Evolutionary conservation across 257 asterid genomes (phyloP).

Genomic region (Solanum appendiculatum): DNA sequence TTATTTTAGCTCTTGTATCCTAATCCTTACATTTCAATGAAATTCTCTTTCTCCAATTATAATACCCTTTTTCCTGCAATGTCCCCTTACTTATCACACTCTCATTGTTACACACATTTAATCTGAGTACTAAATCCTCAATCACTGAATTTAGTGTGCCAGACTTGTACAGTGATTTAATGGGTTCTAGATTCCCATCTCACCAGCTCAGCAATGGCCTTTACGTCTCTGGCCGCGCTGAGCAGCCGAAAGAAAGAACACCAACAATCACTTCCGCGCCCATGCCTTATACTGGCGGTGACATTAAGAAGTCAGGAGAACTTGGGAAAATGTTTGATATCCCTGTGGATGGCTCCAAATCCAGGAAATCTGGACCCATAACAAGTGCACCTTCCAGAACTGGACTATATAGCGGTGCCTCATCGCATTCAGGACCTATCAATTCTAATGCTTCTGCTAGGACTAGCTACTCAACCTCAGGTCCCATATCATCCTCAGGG

Average conservation of each 20-base stretch:
- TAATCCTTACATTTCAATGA: neutral
- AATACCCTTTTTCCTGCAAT: neutral
- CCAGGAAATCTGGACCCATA: slow-evolving; percentile 83
- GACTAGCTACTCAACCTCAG: slow-evolving; percentile 75
- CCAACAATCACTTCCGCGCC: slow-evolving; percentile 78
- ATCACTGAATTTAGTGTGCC: neutral
- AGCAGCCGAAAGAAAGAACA: slow-evolving; percentile 70
- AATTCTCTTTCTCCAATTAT: neutral
- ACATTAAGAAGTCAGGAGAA: slow-evolving; percentile 86
- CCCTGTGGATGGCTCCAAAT: slow-evolving; percentile 67
- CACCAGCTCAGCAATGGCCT: slow-evolving; percentile 95
- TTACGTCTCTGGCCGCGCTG: slow-evolving; percentile 81
- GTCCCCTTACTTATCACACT: neutral
- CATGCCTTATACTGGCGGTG: slow-evolving; percentile 93
- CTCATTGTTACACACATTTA: neutral
- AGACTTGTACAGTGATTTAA: slow-evolving; percentile 9
- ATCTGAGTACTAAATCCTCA: neutral
- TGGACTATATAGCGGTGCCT: slow-evolving; percentile 49
- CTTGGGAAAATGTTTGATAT: slow-evolving; percentile 91
- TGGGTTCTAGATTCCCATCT: slow-evolving; percentile 95
- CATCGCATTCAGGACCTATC: slow-evolving; percentile 76
- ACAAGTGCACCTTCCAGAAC: slow-evolving; percentile 45
- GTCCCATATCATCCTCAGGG: slow-evolving; percentile 60
- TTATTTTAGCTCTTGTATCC: neutral
- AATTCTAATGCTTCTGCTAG: slow-evolving; percentile 47